Conservation (phyloP, 2,329 filamentous ascomycete species). For the Alternaria postmessia region DNA sequence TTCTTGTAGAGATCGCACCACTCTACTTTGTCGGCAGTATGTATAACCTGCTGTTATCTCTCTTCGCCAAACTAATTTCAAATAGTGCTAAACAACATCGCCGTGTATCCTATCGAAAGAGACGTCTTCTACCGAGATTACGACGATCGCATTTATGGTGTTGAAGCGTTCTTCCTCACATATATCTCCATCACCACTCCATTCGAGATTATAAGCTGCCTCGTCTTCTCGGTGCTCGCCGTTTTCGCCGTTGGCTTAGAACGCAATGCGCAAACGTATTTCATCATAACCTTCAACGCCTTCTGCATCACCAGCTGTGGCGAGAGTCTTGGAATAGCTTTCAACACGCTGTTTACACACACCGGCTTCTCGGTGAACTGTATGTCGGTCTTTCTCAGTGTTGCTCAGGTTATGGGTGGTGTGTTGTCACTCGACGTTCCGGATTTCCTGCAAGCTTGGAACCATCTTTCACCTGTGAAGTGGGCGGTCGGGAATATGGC, state of each 20-base stretch:
- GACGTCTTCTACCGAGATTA: constrained; percentile 82
- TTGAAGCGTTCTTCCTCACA: constrained; percentile 73
- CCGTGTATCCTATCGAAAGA: constrained; percentile 74
- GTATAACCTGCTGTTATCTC: not conserved
- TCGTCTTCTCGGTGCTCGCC: constrained; percentile 71
- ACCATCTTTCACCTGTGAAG: constrained; percentile 75
- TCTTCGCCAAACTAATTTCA: constrained; percentile 2
- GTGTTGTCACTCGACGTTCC: constrained; percentile 15
- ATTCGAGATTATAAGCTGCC: constrained; percentile 71
- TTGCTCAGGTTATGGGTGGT: constrained; percentile 71
- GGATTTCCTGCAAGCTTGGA: constrained; percentile 59
- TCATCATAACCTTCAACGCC: constrained; percentile 71
- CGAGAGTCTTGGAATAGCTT: constrained; percentile 79
- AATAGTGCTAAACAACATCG: constrained; percentile 75
- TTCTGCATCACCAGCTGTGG: constrained; percentile 79
- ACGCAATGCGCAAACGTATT: constrained; percentile 70
- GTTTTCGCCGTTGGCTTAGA: constrained; percentile 72
- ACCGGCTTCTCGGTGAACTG: constrained; percentile 80
- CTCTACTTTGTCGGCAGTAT: constrained; percentile 74
- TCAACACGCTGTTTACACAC: constrained; percentile 78
- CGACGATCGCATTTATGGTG: constrained; percentile 75
- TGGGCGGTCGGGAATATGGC: constrained; percentile 74
- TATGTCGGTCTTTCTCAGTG: constrained; percentile 72
- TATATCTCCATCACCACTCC: constrained; percentile 76
- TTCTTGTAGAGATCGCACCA: constrained; percentile 74